Evolutionary conservation across 108 stramenopile species (phyloP).

Genomic region (Nitzschia sp.): DNA sequence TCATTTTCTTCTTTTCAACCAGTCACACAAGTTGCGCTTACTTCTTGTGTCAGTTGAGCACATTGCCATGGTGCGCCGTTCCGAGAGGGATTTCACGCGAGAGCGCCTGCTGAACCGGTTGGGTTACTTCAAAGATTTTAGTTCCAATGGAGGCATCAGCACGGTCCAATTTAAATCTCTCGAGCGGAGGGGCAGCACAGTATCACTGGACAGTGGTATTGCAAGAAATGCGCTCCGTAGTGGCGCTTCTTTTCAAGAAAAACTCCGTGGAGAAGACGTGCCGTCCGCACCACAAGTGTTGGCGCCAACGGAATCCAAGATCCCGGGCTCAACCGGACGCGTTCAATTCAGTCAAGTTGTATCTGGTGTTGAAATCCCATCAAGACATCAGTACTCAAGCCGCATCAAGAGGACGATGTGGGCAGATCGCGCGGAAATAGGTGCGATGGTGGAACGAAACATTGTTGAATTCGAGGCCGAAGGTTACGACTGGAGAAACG

Average conservation of each 20-base stretch:
- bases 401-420: conserved; percentile 43
- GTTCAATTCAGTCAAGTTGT: conserved; percentile 40
- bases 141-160: not conserved
- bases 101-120: conserved; percentile 1
- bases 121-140: not conserved
- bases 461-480: conserved; percentile 61
- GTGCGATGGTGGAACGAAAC: conserved; percentile 50
- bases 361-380: conserved; percentile 55
- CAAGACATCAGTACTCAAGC: conserved; percentile 45
- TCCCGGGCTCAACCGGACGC: not conserved
- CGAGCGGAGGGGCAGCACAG: not conserved
- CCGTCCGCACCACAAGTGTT: not conserved
- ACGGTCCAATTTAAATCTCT: not conserved
- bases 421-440: conserved; percentile 36
- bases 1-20: not conserved
- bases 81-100: not conserved
- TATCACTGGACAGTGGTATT: conserved; percentile 3
- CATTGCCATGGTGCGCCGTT: conserved; percentile 3
- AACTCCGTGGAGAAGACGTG: not conserved
- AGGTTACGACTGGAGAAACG: conserved; percentile 58
- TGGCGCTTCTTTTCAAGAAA: not conserved
- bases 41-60: not conserved
- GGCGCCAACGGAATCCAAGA: not conserved
- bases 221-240: not conserved
- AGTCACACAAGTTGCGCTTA: not conserved